Conservation (phyloP, 2,329 filamentous ascomycete species). For the Monosporascus sp. region DNA sequence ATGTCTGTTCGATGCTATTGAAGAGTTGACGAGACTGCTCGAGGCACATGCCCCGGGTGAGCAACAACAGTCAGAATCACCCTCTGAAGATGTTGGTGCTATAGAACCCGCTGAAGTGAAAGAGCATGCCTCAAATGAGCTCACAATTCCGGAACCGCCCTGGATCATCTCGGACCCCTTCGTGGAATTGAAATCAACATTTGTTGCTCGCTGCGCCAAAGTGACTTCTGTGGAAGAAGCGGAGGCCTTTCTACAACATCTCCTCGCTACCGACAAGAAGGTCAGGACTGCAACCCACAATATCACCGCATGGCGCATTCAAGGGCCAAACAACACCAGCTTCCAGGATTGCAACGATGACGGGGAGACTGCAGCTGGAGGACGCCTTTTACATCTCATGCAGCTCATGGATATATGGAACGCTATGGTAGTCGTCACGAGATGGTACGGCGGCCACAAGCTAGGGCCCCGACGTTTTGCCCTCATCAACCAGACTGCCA, state of each 20-base stretch:
- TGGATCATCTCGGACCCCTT: constrained; percentile 75
- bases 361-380: constrained; percentile 88
- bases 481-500: constrained; percentile 79
- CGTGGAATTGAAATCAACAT: constrained; percentile 81
- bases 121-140: constrained; percentile 7
- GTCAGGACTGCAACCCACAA: constrained; percentile 89
- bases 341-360: constrained; percentile 96
- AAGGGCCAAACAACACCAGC: constrained; percentile 47
- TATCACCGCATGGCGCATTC: constrained; percentile 90
- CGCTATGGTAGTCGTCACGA: constrained; percentile 83
- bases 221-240: constrained; percentile 70
- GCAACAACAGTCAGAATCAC: constrained; percentile 21
- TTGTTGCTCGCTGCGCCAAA: constrained; percentile 70
- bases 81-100: constrained; percentile 7
- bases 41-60: constrained; percentile 27
- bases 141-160: constrained; percentile 35
- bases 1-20: constrained; percentile 87
- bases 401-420: constrained; percentile 94
- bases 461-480: constrained; percentile 86
- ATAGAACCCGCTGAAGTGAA: constrained; percentile 2
- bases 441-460: constrained; percentile 93
- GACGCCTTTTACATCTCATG: constrained; percentile 80
- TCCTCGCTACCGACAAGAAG: constrained; percentile 78
- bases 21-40: constrained; percentile 55
- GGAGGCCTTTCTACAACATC: constrained; percentile 63